Evolutionary conservation across 768 basidiomycete genomes (phyloP).

Genomic region (Basidioascus undulatus): DNA sequence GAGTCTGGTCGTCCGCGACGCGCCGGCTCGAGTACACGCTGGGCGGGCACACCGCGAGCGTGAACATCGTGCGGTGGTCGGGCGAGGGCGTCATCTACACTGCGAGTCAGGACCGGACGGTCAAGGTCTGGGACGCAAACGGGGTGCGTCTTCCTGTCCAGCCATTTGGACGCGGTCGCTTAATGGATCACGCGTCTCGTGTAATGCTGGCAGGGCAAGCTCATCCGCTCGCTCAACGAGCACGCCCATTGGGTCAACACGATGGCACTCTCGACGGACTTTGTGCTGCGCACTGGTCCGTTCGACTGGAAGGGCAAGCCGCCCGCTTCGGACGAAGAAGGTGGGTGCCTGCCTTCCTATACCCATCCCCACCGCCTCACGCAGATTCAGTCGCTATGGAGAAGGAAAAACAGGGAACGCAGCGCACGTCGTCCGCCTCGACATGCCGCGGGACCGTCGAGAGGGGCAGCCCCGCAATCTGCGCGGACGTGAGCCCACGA

Average conservation of each 20-base stretch:
- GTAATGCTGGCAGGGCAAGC: slow-evolving; percentile 36
- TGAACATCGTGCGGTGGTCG: slow-evolving; percentile 91
- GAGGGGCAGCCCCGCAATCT: too few relatives aligned
- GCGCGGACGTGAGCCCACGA: too few relatives aligned
- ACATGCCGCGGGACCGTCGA: too few relatives aligned
- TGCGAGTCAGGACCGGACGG: slow-evolving; percentile 78
- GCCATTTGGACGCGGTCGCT: background rate
- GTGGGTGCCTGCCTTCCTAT: slow-evolving; percentile 21
- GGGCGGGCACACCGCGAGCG: slow-evolving; percentile 78
- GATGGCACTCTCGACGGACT: slow-evolving; percentile 81
- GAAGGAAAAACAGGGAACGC: too few relatives aligned
- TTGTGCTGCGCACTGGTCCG: slow-evolving; percentile 77
- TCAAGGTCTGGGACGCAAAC: slow-evolving; percentile 80
- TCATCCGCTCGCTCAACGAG: slow-evolving; percentile 63
- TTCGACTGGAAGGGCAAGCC: slow-evolving; percentile 69
- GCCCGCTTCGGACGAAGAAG: slow-evolving; percentile 59
- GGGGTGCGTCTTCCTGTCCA: slow-evolving; percentile 26
- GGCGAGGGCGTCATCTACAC: slow-evolving; percentile 83
- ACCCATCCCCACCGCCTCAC: too few relatives aligned
- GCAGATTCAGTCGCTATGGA: slow-evolving; percentile 2
- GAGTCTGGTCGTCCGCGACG: slow-evolving; percentile 65
- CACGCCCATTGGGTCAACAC: slow-evolving; percentile 99
- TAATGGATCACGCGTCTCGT: background rate
- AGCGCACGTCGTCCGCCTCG: too few relatives aligned
- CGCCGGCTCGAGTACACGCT: slow-evolving; percentile 57